Percentiles rank a stretch among this genome's conserved stretches.
phyloP scores from a whole-genome alignment of 2,329 filamentous ascomycete genomes.

The Botrytis deweyae region DNA sequence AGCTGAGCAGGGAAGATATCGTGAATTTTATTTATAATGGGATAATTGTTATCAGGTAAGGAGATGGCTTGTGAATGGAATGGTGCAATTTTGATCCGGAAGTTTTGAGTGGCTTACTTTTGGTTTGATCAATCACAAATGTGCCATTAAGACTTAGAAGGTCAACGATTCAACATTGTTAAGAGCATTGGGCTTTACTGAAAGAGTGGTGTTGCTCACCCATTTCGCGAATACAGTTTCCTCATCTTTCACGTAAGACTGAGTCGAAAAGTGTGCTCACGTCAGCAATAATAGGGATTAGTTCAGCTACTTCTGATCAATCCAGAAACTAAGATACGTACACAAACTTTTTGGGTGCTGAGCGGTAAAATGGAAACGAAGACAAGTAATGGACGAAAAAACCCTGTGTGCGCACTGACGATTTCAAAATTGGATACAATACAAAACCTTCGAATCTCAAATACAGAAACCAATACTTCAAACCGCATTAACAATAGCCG shows the following conservation, averaged over 20 bases:
- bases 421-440: too few relatives aligned
- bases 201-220: background rate
- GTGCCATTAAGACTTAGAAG: background rate
- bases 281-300: background rate
- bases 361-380: background rate
- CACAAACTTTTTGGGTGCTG: background rate
- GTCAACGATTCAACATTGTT: background rate
- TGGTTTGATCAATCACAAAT: background rate
- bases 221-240: background rate
- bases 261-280: background rate
- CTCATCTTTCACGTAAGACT: background rate
- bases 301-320: background rate
- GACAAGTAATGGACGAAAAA: background rate
- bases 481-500: background rate
- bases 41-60: background rate
- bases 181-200: too few relatives aligned
- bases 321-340: background rate
- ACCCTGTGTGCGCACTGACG: background rate
- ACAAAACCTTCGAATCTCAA: too few relatives aligned
- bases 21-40: background rate
- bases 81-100: background rate
- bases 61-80: background rate
- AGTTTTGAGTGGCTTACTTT: background rate
- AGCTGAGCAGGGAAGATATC: background rate
- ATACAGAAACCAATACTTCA: background rate